Conservation (phyloP, 208 protist species). For the Leptomonas pyrrhocoris region DNA sequence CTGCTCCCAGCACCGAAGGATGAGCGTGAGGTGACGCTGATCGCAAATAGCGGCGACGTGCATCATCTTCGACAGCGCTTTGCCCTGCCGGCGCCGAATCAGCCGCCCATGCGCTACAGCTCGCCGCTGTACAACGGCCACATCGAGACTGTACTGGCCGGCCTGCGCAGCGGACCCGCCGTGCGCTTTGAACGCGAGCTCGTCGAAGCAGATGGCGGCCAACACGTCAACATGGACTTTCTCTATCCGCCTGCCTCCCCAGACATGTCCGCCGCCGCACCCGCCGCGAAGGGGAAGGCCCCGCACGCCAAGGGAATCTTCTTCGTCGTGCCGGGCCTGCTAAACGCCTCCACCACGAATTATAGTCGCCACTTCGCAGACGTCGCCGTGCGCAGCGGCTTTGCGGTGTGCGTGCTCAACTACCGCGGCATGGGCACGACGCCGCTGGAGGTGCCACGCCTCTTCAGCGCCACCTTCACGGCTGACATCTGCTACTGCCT, state of each 20-base stretch:
- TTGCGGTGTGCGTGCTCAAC: conserved; percentile 53
- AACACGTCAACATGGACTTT: conserved; percentile 56
- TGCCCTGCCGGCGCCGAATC: conserved; percentile 14
- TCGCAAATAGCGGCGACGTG: conserved; percentile 7
- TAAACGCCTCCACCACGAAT: conserved; percentile 41
- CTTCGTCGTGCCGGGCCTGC: conserved; percentile 66
- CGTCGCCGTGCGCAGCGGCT: neutral
- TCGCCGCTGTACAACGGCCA: conserved; percentile 60
- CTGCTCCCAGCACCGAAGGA: neutral
- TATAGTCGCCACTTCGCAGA: conserved; percentile 52
- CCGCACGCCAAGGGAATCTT: conserved; percentile 40
- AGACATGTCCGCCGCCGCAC: neutral
- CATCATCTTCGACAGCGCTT: conserved; percentile 30
- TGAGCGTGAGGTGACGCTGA: conserved; percentile 32
- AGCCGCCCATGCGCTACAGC: conserved; percentile 33
- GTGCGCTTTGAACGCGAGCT: conserved; percentile 44
- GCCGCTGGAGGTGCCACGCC: conserved; percentile 46
- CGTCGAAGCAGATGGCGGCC: conserved; percentile 37
- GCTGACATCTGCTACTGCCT: conserved; percentile 51
- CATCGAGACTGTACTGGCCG: conserved; percentile 48
- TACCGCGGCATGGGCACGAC: conserved; percentile 57
- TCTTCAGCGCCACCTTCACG: conserved; percentile 61
- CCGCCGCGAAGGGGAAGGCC: neutral
- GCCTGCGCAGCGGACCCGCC: conserved; percentile 22
- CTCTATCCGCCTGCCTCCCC: conserved; percentile 25